Base-by-base conservation (phyloP, 2,329 filamentous ascomycete species). In the Mariannaea elegans region DNA sequence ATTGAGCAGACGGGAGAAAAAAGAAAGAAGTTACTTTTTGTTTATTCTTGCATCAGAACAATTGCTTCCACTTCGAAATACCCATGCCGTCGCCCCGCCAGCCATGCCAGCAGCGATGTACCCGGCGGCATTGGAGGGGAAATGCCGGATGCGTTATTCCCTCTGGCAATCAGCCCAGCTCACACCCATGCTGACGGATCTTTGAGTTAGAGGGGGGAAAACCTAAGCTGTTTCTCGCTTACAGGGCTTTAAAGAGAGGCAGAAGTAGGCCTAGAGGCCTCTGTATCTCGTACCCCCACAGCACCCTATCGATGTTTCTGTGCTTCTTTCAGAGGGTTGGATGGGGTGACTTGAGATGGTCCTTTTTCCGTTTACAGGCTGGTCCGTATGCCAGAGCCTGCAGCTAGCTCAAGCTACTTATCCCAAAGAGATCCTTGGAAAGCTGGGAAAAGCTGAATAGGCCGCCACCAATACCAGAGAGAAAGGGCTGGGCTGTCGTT, bases 241-340 rank as follows among this genome's bases (percentile, higher is more conserved):
- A n/a, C n/a, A n/a, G n/a, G n/a, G n/a, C n/a, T 31, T 7, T 31
- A 31, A 7, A 12, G 24, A 27, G 9, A 27, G 24, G 24, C 9
- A 27, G 5, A 8, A 4, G 32, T 36, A 36, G 32, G 12, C 12
- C 32, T 10, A 27, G 24, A 9, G 5, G 6, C 12, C 32, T 36
- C 32, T 36, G 12, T 36, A n/a, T 49, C 47, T 50, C 47, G 47
- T 50, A 50, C 47, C 47, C 47, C 47, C 47, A 50, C 47, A 27
- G 24, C 9, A 5, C 9, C 9, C 24, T 5, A 27, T 6, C 24
- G 9, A 9, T 27, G 9, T 9, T 27, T 27, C 24, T 27, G 24
- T 9, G 6, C 24, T 27, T 27, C 24, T 9, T 27, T 9, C 9
- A 27, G 24, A 27, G 6, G 24, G 9, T 5, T 27, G 24, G 24